Evolutionary conservation across 768 basidiomycete genomes (phyloP), one percentile per base, ranked within the genome.

Genomic region (Suillus subalutaceus): DNA sequence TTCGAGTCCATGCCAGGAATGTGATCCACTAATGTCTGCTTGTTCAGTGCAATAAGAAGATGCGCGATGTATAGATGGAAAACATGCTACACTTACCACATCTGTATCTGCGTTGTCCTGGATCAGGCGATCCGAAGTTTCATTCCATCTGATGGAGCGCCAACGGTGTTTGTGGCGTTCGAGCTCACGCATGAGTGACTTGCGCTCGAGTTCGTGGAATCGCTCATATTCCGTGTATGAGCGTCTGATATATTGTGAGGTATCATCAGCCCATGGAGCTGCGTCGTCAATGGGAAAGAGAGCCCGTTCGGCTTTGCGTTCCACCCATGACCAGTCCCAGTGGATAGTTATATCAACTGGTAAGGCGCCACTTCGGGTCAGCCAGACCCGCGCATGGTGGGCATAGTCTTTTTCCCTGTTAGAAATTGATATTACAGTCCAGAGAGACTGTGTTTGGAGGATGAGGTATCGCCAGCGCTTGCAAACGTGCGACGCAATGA

Each of bases 401-500:
- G 40, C 58, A 20, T 60, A 41, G 23, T 60, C 40, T 43, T 41
- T 60, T 41, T 60, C 58, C 18, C 18, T 43, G 32, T 61, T 64
- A 15, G 63, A 64, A 32, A 64, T 64, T 23, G 53, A 64, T 2
- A 66, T 35, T 20, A 15, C 40, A n/a, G 64, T 66, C 90, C 90
- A 91, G 56, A 91, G 74, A 6, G 79, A 69, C 6, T 88, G 87
- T 1, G 86, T 88, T 48, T 79, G 81, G 30, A 90, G 77, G 16
- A 88, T 83, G 20, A 88, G 77, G 41, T 81, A 74, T 37, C 89
- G 79, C 88, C 89, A 91, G 44, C 73, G 69, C 40, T 79, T 77
- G 75, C 88, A 90, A 58, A 89, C 85, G 67, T 89, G 88, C 8
- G 89, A 89, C 35, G 88, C 79, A 26, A 75, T 43, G 40, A 60